These are phyloP conservation scores for Fusarium duplospermum DNA, from an alignment of 2,329 filamentous ascomycete species.

Conservation along the genomic window DNA sequence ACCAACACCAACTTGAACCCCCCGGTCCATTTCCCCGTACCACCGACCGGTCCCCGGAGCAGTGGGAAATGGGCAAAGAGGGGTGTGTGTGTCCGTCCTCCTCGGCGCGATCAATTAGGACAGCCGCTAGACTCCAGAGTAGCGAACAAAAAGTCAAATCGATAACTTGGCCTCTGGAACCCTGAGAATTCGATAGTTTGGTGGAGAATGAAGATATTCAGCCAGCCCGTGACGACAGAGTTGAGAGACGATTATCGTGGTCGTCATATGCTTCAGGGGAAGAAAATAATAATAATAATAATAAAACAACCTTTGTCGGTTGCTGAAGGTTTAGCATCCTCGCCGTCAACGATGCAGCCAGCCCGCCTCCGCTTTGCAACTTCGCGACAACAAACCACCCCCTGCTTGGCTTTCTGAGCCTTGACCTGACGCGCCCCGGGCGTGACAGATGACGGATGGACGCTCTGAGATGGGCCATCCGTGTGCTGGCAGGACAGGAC, in stretches of 20 bases:
- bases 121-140: constrained; percentile 33
- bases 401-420: constrained; percentile 3
- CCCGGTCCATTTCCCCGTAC: constrained; percentile 23
- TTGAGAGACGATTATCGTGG: constrained; percentile 7
- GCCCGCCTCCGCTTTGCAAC: neutral
- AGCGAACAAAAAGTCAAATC: constrained; percentile 3
- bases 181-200: constrained; percentile 27
- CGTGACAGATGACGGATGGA: neutral
- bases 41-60: constrained; percentile 8
- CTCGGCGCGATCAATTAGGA: neutral
- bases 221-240: constrained; percentile 22
- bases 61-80: constrained; percentile 27
- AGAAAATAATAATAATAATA: neutral
- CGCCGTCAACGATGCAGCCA: constrained; percentile 5
- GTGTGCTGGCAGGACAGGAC: constrained; percentile 23
- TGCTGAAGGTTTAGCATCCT: constrained; percentile 8
- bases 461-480: neutral
- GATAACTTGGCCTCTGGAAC: constrained; percentile 2
- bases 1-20: neutral
- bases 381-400: neutral
- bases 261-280: neutral
- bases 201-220: constrained; percentile 11
- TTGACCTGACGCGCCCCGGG: neutral
- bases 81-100: constrained; percentile 19
- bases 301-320: constrained; percentile 1